These are phyloP conservation scores for Ogataea paradorogensis DNA, from an alignment of 805 yeast genomes.

Conservation along the genomic window DNA sequence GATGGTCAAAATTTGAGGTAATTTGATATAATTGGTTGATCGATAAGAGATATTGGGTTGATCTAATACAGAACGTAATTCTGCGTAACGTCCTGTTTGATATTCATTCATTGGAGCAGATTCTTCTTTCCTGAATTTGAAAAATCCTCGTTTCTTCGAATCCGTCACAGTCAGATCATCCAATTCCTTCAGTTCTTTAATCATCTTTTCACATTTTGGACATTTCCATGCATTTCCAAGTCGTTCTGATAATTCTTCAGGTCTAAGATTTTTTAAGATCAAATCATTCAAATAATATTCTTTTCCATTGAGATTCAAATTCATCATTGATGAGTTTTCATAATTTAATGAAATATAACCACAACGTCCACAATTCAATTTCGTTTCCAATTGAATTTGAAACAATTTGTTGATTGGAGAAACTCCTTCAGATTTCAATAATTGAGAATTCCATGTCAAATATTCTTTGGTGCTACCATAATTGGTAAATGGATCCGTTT, in stretches of 20 bases:
- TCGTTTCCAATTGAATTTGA: conserved; percentile 72
- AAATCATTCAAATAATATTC: conserved; percentile 52
- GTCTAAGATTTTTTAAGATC: conserved; percentile 55
- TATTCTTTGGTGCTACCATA: conserved; percentile 44
- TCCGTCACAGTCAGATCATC: conserved; percentile 9
- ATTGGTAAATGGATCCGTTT: conserved; percentile 24
- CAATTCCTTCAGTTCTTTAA: conserved; percentile 20
- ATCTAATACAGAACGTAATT: conserved; percentile 16
- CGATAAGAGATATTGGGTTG: conserved; percentile 30
- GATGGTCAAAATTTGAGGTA: conserved; percentile 33
- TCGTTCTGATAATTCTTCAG: conserved; percentile 57
- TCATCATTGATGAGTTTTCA: conserved; percentile 34
- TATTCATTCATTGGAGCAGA: conserved; percentile 14
- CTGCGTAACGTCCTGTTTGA: conserved; percentile 23
- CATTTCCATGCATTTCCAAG: conserved; percentile 83
- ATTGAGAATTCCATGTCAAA: conserved; percentile 55
- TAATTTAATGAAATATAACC: conserved; percentile 57
- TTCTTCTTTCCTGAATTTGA: conserved; percentile 17
- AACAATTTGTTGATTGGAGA: conserved; percentile 66
- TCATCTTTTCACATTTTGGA: conserved; percentile 56
- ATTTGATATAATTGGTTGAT: conserved; percentile 32
- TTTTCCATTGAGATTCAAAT: conserved; percentile 25
- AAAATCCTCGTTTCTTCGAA: conserved; percentile 31
- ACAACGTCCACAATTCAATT: conserved; percentile 62
- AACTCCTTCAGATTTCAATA: conserved; percentile 53